Conservation (phyloP, 768 basidiomycete genomes). For the Porpolomopsis calyptriformis region DNA sequence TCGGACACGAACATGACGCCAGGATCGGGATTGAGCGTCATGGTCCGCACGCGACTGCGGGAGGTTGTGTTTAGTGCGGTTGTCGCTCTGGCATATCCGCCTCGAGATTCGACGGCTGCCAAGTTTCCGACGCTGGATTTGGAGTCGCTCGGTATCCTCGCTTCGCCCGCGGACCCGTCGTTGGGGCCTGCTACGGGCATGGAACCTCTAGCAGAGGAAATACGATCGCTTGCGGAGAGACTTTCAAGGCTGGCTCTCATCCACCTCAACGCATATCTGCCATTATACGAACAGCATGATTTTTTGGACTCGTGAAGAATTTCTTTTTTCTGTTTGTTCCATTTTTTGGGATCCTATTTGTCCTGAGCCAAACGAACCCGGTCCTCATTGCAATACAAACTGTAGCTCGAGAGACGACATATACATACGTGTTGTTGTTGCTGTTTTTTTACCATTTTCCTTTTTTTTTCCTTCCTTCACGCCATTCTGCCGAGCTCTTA, state of each 20-base stretch:
- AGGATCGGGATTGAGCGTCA: conserved; percentile 44
- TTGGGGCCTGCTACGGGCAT: conserved; percentile 43
- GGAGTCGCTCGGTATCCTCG: conserved; percentile 8
- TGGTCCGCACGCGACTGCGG: conserved; percentile 55
- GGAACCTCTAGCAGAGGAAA: conserved; percentile 63
- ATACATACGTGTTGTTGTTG: too few species aligned
- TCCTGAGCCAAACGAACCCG: too few species aligned
- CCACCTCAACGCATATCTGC: conserved; percentile 66
- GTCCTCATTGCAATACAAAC: too few species aligned
- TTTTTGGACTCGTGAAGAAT: conserved; percentile 28
- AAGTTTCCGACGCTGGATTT: conserved; percentile 20
- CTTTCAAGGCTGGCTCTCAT: conserved; percentile 62
- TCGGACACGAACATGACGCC: conserved; percentile 53
- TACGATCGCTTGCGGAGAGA: conserved; percentile 56
- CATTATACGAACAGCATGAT: conserved; percentile 63
- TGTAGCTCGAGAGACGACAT: too few species aligned
- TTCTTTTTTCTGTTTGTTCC: neutral
- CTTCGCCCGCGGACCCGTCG: conserved; percentile 9
- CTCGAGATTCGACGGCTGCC: conserved; percentile 26
- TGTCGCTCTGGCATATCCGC: conserved; percentile 41
- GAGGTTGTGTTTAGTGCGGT: conserved; percentile 55
- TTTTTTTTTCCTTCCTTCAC: neutral
- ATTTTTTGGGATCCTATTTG: too few species aligned
- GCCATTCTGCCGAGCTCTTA: neutral
- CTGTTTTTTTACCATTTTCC: neutral